phyloP scores from a whole-genome alignment of 208 protist species.

The Acanthamoeba lenticulata region DNA sequence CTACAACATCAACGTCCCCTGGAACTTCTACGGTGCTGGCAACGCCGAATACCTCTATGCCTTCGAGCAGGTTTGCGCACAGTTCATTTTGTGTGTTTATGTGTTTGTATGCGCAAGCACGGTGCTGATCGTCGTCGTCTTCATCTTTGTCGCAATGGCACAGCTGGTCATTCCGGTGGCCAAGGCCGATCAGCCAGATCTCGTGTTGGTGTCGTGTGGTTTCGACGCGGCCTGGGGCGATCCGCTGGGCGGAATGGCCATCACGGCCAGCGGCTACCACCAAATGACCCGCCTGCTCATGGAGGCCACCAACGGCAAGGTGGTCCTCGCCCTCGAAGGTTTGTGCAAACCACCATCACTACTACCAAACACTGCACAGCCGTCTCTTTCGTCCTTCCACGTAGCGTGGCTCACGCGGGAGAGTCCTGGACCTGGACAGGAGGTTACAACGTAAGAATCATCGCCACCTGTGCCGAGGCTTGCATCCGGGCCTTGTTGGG shows the following conservation, averaged over 20 bases:
- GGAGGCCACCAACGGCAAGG: conserved; percentile 36
- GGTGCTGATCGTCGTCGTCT: too few relatives aligned
- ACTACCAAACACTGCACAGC: background rate
- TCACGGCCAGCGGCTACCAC: conserved; percentile 22
- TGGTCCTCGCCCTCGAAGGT: conserved; percentile 41
- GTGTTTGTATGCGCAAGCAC: too few relatives aligned
- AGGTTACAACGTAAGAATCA: conserved; percentile 40
- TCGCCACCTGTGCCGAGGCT: conserved; percentile 20
- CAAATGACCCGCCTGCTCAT: conserved; percentile 8
- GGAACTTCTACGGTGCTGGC: conserved; percentile 9
- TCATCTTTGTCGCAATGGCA: too few relatives aligned
- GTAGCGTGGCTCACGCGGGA: background rate
- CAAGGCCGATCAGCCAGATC: conserved; percentile 23
- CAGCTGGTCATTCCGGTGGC: conserved; percentile 37
- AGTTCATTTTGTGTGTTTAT: too few relatives aligned
- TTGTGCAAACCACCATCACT: background rate
- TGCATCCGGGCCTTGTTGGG: conserved; percentile 31
- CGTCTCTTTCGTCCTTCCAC: too few relatives aligned
- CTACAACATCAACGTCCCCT: conserved; percentile 46
- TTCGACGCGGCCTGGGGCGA: conserved; percentile 52
- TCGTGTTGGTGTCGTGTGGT: conserved; percentile 30
- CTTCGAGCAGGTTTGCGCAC: conserved; percentile 49
- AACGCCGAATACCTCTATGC: background rate
- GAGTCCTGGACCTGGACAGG: too few relatives aligned
- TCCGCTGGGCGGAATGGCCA: conserved; percentile 30